A percentile compares a stretch with the other conserved stretches of the same genome.
These are phyloP conservation scores for Taiwanofungus camphoratus DNA, from an alignment of 1,284 basidiomycete species.

Conservation along the genomic window DNA sequence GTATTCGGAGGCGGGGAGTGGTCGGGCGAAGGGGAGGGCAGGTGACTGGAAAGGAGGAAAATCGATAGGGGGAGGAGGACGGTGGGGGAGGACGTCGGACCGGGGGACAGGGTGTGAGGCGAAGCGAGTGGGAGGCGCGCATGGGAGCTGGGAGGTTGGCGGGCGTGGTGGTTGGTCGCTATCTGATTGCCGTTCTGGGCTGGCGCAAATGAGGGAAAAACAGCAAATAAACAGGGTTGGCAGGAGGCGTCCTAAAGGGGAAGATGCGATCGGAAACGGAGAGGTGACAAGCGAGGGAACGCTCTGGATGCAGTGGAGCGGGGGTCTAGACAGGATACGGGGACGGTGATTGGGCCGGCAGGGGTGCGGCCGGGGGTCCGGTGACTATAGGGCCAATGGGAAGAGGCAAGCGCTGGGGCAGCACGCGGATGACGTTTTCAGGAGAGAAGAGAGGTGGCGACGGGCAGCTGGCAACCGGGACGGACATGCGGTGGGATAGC, in stretches of 20 bases:
- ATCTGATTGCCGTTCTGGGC: too few species aligned
- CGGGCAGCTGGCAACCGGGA: conserved; percentile 1
- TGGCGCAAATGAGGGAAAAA: neutral
- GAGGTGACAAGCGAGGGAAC: too few species aligned
- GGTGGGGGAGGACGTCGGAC: neutral
- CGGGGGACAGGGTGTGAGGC: neutral
- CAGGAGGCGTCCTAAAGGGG: too few species aligned
- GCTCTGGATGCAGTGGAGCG: too few species aligned
- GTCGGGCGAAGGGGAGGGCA: neutral
- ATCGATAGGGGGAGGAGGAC: neutral
- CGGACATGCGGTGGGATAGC: conserved; percentile 5
- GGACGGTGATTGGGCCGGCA: conserved; percentile 7
- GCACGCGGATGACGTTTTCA: conserved; percentile 5
- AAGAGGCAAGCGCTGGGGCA: neutral
- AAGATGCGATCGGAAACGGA: too few species aligned
- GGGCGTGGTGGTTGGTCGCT: neutral
- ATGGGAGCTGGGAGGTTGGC: neutral
- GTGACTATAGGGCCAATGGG: conserved; percentile 8
- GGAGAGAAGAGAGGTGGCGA: neutral
- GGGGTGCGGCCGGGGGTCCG: conserved; percentile 4
- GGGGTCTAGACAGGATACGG: conserved; percentile 1
- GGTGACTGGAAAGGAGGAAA: neutral
- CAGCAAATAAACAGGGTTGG: neutral
- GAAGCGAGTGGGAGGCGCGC: neutral
- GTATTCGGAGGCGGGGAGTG: neutral